Base-by-base conservation (phyloP, 805 yeast species). In the Vanderwaltozyma verrucispora region DNA sequence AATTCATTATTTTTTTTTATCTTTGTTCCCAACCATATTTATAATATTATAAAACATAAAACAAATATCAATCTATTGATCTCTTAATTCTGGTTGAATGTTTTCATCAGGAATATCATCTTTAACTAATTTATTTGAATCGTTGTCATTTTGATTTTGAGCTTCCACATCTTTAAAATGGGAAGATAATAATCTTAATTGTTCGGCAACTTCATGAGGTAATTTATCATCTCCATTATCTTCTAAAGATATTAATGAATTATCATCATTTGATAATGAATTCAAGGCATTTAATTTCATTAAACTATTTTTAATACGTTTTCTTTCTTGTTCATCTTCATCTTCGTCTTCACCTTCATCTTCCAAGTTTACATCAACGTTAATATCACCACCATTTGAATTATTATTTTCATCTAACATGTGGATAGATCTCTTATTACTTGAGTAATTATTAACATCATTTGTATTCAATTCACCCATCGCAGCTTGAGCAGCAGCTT, bases 1-100 rank as follows among this genome's bases (percentile, higher is more conserved):
- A n/a, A n/a, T n/a, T n/a, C n/a, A n/a, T n/a, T n/a, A 21, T 21
- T 21, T 21, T 21, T 21, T 21, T 21, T 21, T 21, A n/a, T n/a
- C n/a, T n/a, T n/a, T n/a, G n/a, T n/a, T n/a, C n/a, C n/a, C n/a
- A n/a, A n/a, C n/a, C n/a, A n/a, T n/a, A n/a, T n/a, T n/a, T n/a
- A n/a, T n/a, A n/a, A 15, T 27, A 18, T 7, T 7, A 6, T 28
- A 12, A 17, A 7, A 29, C 4, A 16, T 4, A 28, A 8, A 14
- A 9, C 8, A 13, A 14, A 14, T 14, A 4, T 14, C 11, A 28
- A 29, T 13, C 17, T 37, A 58, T 28, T 56, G 58, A 11, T 56
- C 60, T 44, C 62, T 53, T 36, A 59, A 43, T 43, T 57, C 62
- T 10, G 63, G 63, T 40, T 59, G 63, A 36, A 59, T 59, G 34